A percentile compares a stretch with the other conserved stretches of the same genome.
phyloP scores from a whole-genome alignment of 2,329 filamentous ascomycete species.

The Aquanectria penicillioides region DNA sequence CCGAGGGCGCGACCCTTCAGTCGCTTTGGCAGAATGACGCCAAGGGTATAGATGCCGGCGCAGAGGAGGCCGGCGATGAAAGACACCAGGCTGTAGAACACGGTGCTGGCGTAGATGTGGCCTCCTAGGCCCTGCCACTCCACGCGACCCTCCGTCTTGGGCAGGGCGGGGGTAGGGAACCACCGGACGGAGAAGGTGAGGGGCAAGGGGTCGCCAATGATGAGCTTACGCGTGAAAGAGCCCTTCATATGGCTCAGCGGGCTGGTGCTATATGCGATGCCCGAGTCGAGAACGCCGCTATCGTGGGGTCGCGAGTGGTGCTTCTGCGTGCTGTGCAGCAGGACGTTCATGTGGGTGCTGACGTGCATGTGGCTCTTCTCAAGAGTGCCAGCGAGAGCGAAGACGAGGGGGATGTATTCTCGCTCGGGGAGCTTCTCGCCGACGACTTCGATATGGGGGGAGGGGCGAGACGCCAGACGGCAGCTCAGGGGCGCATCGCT shows the following conservation, averaged over 20 bases:
- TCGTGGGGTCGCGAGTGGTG: conserved; percentile 70
- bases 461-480: conserved; percentile 83
- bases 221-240: conserved; percentile 69
- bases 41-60: conserved; percentile 69
- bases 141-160: conserved; percentile 71
- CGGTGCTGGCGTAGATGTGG: conserved; percentile 70
- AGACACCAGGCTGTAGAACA: conserved; percentile 70
- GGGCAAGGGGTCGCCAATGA: conserved; percentile 87
- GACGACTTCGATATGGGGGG: conserved; percentile 63
- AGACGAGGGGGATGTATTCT: conserved; percentile 84
- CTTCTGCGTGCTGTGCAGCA: conserved; percentile 77
- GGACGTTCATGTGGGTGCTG: conserved; percentile 87
- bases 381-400: conserved; percentile 88
- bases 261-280: conserved; percentile 85
- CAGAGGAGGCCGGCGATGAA: conserved; percentile 66
- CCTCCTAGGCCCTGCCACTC: conserved; percentile 74
- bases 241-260: conserved; percentile 70
- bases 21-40: conserved; percentile 65
- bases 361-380: conserved; percentile 92
- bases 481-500: conserved; percentile 93
- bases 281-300: conserved; percentile 86
- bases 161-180: conserved; percentile 81
- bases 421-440: conserved; percentile 60
- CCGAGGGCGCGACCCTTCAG: conserved; percentile 62
- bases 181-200: conserved; percentile 85